Evolutionary conservation across 371 early-diverging fungal genomes (phyloP).

Genomic region (Mortierella sp.): DNA sequence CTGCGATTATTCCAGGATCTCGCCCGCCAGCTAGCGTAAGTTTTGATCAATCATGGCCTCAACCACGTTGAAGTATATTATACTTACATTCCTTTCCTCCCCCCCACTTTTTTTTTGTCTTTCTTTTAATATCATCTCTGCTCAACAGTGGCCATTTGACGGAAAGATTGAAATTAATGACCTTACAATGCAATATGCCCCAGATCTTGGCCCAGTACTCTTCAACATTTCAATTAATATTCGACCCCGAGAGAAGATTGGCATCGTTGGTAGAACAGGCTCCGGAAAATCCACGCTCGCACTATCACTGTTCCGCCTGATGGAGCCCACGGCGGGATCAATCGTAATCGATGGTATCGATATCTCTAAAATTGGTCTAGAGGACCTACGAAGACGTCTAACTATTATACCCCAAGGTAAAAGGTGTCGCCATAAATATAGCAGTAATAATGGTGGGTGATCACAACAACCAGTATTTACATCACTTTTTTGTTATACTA

Average conservation of each 20-base stretch:
- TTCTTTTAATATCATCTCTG: not conserved
- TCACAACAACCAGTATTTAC: not conserved
- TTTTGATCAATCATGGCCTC: not conserved
- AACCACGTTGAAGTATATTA: not conserved
- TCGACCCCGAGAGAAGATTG: conserved; percentile 68
- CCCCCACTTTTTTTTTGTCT: not conserved
- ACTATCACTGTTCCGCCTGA: conserved; percentile 76
- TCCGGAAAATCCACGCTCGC: conserved; percentile 80
- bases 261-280: conserved; percentile 72
- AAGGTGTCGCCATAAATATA: not conserved
- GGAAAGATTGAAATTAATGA: conserved; percentile 74
- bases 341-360: conserved; percentile 81
- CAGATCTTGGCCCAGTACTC: conserved; percentile 71
- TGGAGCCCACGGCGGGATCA: conserved; percentile 71
- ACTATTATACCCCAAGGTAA: conserved; percentile 82
- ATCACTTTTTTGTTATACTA: not conserved
- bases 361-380: conserved; percentile 72
- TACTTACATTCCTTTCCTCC: not conserved
- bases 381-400: conserved; percentile 72
- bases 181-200: conserved; percentile 70
- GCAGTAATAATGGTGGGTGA: not conserved
- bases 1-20: conserved; percentile 61
- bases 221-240: conserved; percentile 66
- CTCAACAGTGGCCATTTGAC: conserved; percentile 68
- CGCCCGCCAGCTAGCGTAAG: conserved; percentile 64